Conservation (phyloP, 2,329 filamentous ascomycete genomes). For the Talaromyces sp. region DNA sequence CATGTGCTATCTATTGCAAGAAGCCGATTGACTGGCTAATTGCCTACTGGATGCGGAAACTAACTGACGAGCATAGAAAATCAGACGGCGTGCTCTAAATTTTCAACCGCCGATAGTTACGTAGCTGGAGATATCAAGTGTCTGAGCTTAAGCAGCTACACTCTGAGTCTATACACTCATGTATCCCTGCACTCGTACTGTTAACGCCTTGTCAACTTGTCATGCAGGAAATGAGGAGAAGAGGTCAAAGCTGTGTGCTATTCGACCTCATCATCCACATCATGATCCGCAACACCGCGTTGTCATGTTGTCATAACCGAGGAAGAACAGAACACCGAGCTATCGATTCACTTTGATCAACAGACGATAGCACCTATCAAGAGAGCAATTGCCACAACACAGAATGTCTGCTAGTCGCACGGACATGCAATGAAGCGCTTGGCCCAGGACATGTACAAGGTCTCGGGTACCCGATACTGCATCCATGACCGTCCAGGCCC, state of each 20-base stretch:
- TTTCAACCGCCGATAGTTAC: neutral
- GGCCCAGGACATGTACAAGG: neutral
- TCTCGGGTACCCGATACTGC: neutral
- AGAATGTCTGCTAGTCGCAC: neutral
- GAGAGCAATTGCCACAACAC: neutral
- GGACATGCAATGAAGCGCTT: neutral
- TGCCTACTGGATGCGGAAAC: neutral
- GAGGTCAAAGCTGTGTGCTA: neutral
- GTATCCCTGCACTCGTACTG: neutral
- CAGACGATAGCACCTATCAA: neutral
- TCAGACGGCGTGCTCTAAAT: neutral
- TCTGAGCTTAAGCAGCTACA: neutral
- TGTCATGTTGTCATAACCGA: neutral
- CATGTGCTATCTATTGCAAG: neutral
- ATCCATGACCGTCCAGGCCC: neutral
- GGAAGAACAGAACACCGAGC: neutral
- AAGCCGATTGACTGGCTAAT: neutral
- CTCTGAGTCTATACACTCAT: neutral
- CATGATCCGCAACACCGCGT: neutral
- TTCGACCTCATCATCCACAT: neutral
- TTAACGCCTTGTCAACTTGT: neutral
- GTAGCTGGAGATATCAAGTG: neutral
- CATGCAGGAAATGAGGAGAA: neutral
- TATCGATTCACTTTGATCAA: neutral
- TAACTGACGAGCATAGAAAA: neutral